Evolutionary conservation across 2,329 filamentous ascomycete species (phyloP).

Genomic region (Nemania sp.): DNA sequence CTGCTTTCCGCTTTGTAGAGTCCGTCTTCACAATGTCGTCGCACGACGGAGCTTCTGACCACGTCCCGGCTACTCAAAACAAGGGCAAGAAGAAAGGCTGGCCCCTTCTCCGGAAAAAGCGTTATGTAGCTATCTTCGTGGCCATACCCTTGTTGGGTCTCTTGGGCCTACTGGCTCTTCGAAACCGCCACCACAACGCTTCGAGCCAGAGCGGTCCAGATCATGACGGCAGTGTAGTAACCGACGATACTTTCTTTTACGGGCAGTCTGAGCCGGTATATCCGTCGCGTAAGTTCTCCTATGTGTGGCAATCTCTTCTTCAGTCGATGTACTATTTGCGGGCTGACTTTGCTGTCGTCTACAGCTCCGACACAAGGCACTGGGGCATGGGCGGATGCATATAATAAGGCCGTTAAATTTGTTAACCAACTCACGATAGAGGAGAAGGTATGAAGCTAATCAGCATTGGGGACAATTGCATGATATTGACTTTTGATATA

Average conservation of each 20-base stretch:
- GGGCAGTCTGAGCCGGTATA: slow-evolving; percentile 55
- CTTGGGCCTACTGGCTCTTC: slow-evolving; percentile 38
- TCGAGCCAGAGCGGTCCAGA: no score
- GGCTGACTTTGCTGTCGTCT: slow-evolving; percentile 8
- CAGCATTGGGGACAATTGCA: background rate
- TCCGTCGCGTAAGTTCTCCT: slow-evolving; percentile 50
- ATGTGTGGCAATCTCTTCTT: background rate
- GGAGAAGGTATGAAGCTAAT: slow-evolving; percentile 62
- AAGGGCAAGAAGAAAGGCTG: slow-evolving; percentile 31
- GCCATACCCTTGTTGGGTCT: slow-evolving; percentile 39
- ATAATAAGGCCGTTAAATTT: slow-evolving; percentile 67
- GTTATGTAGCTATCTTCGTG: slow-evolving; percentile 33
- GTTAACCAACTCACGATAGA: slow-evolving; percentile 73
- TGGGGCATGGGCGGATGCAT: slow-evolving; percentile 69
- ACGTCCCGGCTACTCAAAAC: slow-evolving; percentile 23
- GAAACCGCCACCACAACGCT: slow-evolving; percentile 29
- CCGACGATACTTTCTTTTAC: slow-evolving; percentile 51
- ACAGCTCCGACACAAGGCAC: slow-evolving; percentile 58
- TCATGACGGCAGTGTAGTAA: no score
- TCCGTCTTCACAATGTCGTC: slow-evolving; percentile 10
- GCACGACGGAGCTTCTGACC: background rate
- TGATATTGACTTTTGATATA: slow-evolving; percentile 8
- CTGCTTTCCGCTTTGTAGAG: background rate
- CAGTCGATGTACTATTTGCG: background rate
- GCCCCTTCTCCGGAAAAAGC: slow-evolving; percentile 36